Base-by-base conservation (phyloP, 768 basidiomycete species). In the Suillus bovinus region DNA sequence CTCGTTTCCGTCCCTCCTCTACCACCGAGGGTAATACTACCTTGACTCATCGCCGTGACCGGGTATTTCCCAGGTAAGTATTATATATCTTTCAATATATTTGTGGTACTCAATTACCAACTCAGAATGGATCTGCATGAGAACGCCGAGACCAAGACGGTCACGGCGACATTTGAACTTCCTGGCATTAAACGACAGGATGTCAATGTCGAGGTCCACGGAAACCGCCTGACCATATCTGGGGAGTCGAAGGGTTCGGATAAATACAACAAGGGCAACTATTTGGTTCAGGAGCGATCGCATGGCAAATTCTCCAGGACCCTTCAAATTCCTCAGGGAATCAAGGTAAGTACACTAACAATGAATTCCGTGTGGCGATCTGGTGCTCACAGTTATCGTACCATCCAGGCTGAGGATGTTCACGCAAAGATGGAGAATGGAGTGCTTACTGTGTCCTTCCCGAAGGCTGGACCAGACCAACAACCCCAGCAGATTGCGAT, bases 121-220 rank as follows among this genome's bases (percentile, higher is more conserved):
- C 41, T 1, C 64, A 86, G 84, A 65, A 81, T 86, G 80, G 83
- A 86, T 63, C 71, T 86, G 14, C 82, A 83, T 65, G 84, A 86
- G 67, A 75, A 86, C 62, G 46, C 66, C 0, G 76, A 81, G 29
- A 72, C 71, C 29, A 83, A 84, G 67, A 68, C 75, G 33, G 80
- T 87, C 39, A 84, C 82, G 1, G 85, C 85, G 50, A 42, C 41
- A 42, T 20, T 42, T 17, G 41, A 42, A n/a, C 41, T 42, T 42
- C 41, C 41, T 3, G 41, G 20, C 17, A 20, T 42, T 9, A n/a
- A 42, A 11, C 42, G n/a, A 44, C n/a, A 44, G n/a, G 42, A 44
- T 44, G 42, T n/a, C 42, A 44, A 44, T 11, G 11, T 44, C n/a
- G 42, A 11, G 5, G 42, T n/a, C 11, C 42, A 44, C 5, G n/a